Conservation (phyloP, 75 land plant genomes). For the Picea sitchensis region DNA sequence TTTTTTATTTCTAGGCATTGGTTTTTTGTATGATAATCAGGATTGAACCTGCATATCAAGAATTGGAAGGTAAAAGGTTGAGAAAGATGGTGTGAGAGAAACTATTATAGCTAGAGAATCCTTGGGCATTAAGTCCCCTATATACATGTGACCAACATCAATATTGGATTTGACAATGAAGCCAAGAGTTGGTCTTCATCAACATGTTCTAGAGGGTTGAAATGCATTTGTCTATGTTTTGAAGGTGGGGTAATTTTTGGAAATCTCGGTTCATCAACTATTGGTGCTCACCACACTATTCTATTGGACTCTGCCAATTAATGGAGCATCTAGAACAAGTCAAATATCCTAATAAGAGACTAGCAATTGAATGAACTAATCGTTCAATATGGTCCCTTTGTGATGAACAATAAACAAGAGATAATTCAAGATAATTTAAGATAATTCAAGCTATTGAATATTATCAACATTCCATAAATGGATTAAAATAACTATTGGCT, state of each 20-base stretch:
- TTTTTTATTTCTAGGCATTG: not conserved
- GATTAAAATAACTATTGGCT: conserved; percentile 75
- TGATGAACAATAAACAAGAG: conserved; percentile 88
- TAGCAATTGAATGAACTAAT: conserved; percentile 88
- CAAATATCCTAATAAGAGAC: conserved; percentile 61
- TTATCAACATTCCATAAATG: conserved; percentile 54
- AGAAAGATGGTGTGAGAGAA: conserved; percentile 54
- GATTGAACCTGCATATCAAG: conserved; percentile 65
- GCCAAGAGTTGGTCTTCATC: conserved; percentile 45
- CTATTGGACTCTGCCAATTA: conserved; percentile 74
- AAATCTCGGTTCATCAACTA: conserved; percentile 23
- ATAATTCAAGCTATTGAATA: conserved; percentile 63
- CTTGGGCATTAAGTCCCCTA: conserved; percentile 44
- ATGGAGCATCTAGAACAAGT: conserved; percentile 76
- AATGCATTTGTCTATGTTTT: conserved; percentile 54
- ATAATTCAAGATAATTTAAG: conserved; percentile 19
- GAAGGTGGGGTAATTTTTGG: conserved; percentile 55
- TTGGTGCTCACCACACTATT: conserved; percentile 46
- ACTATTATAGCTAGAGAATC: conserved; percentile 68
- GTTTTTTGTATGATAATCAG: conserved; percentile 10
- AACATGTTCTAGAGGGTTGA: conserved; percentile 48
- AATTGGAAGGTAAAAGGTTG: conserved; percentile 30
- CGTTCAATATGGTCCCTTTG: conserved; percentile 87
- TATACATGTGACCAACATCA: conserved; percentile 62
- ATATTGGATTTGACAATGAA: conserved; percentile 56